Evolutionary conservation across 345 rosid species (phyloP).

Genomic region (Salix caprea): DNA sequence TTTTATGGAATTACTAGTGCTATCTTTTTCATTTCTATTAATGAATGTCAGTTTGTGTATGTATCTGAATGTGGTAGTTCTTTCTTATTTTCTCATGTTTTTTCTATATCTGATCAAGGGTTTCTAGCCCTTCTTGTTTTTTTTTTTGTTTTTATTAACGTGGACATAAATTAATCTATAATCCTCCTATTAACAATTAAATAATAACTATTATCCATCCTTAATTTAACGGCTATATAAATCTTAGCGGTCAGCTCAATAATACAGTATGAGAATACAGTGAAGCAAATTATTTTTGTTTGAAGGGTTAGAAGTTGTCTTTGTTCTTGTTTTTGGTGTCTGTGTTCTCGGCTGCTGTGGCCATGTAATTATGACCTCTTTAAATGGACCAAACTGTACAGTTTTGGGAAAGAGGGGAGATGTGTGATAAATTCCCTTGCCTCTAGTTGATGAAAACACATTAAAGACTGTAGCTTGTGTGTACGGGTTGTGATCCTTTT

Average conservation of each 20-base stretch:
- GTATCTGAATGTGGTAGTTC: not conserved
- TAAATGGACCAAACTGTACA: conserved; percentile 12
- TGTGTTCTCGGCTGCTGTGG: not conserved
- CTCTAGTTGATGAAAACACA: not conserved
- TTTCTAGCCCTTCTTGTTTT: conserved; percentile 11
- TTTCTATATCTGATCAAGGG: not conserved
- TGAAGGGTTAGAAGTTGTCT: not conserved
- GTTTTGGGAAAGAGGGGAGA: not conserved
- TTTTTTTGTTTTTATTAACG: not conserved
- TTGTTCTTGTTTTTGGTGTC: not conserved
- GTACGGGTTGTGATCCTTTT: not conserved
- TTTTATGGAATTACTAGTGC: conserved; percentile 11
- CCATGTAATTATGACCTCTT: not conserved
- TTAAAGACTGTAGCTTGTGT: not conserved
- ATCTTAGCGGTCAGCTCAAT: too few relatives aligned
- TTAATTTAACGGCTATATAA: too few relatives aligned
- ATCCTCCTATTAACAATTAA: too few relatives aligned
- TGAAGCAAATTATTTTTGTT: not conserved
- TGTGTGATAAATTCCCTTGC: not conserved
- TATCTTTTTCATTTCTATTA: not conserved
- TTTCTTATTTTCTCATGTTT: not conserved
- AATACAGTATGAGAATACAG: too few relatives aligned
- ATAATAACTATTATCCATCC: too few relatives aligned
- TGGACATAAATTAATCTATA: too few relatives aligned
- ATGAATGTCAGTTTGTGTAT: not conserved